Evolutionary conservation across 139 green algal genomes (phyloP).

Genomic region (Micractinium conductrix): DNA sequence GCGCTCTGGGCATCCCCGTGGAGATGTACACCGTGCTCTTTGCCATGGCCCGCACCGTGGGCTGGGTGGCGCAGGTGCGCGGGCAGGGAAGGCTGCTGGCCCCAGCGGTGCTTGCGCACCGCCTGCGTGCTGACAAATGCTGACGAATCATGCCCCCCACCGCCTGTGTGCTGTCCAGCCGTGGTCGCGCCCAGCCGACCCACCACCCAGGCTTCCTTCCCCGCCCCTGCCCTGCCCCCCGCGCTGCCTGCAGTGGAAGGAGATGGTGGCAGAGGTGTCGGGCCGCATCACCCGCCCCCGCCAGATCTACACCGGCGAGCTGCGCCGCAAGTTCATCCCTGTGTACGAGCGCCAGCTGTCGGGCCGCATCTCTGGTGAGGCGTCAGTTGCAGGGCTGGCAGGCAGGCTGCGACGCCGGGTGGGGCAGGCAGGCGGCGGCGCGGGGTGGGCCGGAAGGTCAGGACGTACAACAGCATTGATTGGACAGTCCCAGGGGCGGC

Average conservation of each 20-base stretch:
- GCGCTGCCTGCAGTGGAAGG: constrained; percentile 63
- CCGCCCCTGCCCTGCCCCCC: not conserved
- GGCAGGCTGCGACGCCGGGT: no score
- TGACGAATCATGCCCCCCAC: no score
- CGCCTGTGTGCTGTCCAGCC: no score
- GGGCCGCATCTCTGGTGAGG: not conserved
- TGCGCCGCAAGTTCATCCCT: constrained; percentile 51
- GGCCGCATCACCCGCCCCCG: constrained; percentile 66
- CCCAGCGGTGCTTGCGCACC: no score
- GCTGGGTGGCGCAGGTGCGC: constrained; percentile 65
- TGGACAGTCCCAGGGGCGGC: no score
- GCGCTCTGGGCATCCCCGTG: constrained; percentile 73
- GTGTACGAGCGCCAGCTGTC: constrained; percentile 35
- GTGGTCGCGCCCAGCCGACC: no score
- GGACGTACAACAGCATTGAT: no score
- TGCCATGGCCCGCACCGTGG: constrained; percentile 71
- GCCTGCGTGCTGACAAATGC: not conserved
- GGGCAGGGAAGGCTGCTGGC: not conserved
- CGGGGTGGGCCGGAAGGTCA: not conserved
- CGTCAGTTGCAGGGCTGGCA: no score
- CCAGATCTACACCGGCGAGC: constrained; percentile 64
- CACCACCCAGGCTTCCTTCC: no score
- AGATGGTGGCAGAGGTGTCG: constrained; percentile 63
- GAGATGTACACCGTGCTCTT: constrained; percentile 84
- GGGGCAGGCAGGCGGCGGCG: not conserved